Conservation (phyloP, 2,329 filamentous ascomycete genomes). For the Nemania serpens region DNA sequence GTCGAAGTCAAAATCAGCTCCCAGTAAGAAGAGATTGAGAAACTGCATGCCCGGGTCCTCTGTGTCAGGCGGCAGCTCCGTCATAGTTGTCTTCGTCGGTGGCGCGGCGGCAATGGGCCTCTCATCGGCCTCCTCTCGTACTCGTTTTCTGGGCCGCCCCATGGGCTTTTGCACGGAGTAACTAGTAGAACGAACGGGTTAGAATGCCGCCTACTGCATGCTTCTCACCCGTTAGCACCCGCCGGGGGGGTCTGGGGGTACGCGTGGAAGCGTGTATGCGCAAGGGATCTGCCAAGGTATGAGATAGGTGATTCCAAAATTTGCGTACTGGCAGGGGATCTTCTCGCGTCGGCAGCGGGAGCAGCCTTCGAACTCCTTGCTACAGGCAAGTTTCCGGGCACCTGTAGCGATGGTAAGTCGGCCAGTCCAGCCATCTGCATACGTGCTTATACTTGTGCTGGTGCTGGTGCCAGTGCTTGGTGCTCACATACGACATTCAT, state of each 20-base stretch:
- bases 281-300: background rate
- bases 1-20: slow-evolving; percentile 26
- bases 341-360: slow-evolving; percentile 61
- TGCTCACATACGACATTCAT: slow-evolving; percentile 65
- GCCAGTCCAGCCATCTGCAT: background rate
- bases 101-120: slow-evolving; percentile 11
- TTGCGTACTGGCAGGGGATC: slow-evolving; percentile 53
- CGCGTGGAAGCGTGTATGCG: background rate
- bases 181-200: slow-evolving; percentile 4
- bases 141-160: slow-evolving; percentile 66
- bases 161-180: slow-evolving; percentile 70
- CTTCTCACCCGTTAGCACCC: background rate
- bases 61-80: slow-evolving; percentile 34
- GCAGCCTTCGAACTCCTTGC: slow-evolving; percentile 65
- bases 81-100: slow-evolving; percentile 35
- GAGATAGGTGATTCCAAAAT: background rate
- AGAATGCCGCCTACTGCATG: slow-evolving; percentile 1
- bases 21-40: slow-evolving; percentile 32
- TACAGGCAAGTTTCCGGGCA: slow-evolving; percentile 66
- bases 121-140: slow-evolving; percentile 38
- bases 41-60: slow-evolving; percentile 38
- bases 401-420: slow-evolving; percentile 47
- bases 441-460: too few relatives aligned
- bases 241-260: background rate
- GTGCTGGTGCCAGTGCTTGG: background rate